Percentiles rank a stretch among this genome's conserved stretches.
Conservation (phyloP, 1,139 yeast species). For the Pneumocystis jirovecii region DNA sequence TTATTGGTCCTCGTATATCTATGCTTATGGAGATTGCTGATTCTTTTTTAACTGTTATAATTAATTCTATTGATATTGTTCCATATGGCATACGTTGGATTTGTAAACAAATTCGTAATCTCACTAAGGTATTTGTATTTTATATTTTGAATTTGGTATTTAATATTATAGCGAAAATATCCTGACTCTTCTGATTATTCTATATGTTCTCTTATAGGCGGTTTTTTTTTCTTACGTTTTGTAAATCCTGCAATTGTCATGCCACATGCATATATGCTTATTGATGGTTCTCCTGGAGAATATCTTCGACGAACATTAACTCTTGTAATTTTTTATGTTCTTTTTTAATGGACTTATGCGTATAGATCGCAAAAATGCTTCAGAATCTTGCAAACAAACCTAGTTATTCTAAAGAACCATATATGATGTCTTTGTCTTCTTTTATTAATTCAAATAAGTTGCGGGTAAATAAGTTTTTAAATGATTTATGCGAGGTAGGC, state of each 20-base stretch:
- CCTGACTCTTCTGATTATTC: constrained; percentile 48
- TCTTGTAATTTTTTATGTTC: constrained; percentile 24
- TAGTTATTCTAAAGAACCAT: constrained; percentile 28
- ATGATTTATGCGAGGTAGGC: constrained; percentile 29
- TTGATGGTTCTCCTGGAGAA: constrained; percentile 25
- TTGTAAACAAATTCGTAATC: constrained; percentile 52
- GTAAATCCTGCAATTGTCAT: constrained; percentile 86
- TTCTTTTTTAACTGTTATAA: constrained; percentile 47
- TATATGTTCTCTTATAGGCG: constrained; percentile 45
- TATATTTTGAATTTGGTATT: background rate
- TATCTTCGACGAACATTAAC: constrained; percentile 59
- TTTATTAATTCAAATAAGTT: constrained; percentile 24
- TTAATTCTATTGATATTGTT: constrained; percentile 38
- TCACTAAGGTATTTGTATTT: constrained; percentile 31
- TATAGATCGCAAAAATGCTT: constrained; percentile 52
- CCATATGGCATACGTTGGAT: constrained; percentile 66
- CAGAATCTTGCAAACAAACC: constrained; percentile 70
- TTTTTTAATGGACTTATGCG: background rate
- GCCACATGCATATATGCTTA: constrained; percentile 53
- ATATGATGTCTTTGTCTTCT: constrained; percentile 23
- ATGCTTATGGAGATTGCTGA: constrained; percentile 43
- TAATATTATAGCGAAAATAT: constrained; percentile 31
- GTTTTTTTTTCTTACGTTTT: constrained; percentile 69
- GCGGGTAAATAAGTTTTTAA: constrained; percentile 24
- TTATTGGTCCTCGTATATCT: constrained; percentile 23